Conservation (phyloP, 371 early-diverging fungal genomes). For the Homolaphlyctis polyrhiza region DNA sequence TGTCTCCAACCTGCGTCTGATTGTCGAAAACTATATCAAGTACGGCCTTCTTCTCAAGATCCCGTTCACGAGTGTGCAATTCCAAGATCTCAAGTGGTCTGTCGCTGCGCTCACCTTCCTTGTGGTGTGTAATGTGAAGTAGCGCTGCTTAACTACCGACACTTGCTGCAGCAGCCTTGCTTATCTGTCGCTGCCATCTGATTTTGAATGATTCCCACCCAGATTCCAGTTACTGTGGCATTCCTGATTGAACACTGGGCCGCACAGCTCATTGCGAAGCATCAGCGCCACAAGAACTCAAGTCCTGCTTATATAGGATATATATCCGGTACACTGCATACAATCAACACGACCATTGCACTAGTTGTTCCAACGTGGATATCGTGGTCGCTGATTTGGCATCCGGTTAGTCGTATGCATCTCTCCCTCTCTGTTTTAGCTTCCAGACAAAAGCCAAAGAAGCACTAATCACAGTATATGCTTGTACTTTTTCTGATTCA, state of each 20-base stretch:
- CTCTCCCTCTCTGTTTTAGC: background rate
- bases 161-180: background rate
- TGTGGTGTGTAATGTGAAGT: no score
- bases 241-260: constrained; percentile 50
- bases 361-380: constrained; percentile 61
- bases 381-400: constrained; percentile 63
- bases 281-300: no score
- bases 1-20: constrained; percentile 75
- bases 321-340: no score
- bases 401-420: constrained; percentile 48
- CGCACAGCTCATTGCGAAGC: no score
- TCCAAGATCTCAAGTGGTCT: constrained; percentile 6
- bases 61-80: constrained; percentile 6
- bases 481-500: background rate
- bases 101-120: constrained; percentile 18
- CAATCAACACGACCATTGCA: constrained; percentile 50
- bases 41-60: constrained; percentile 71
- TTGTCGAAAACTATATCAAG: constrained; percentile 84
- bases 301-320: no score
- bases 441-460: background rate
- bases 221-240: constrained; percentile 46
- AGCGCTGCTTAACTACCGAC: no score
- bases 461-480: background rate
- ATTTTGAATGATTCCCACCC: constrained; percentile 11
- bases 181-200: background rate